Evolutionary conservation across 495 filamentous ascomycete genomes (phyloP), one percentile per base, ranked within the genome.

Genomic region (Xylaria cubensis): DNA sequence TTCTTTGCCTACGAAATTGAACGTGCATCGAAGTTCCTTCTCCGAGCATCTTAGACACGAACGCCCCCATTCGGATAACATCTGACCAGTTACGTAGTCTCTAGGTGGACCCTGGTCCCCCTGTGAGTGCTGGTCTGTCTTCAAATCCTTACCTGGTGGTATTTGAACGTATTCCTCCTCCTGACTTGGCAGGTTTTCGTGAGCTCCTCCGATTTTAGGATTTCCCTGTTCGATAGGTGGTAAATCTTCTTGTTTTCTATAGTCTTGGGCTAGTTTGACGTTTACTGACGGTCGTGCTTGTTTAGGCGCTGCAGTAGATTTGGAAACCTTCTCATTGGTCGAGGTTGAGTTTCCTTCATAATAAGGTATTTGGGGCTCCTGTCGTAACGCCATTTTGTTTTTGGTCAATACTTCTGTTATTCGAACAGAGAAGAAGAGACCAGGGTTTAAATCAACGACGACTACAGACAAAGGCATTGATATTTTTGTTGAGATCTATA

Each of bases 21-120:
- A 70, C 5, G 77, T 79, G 64, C 77, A 79, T n/a, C 48, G 55
- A 4, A 79, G 77, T 1, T 55, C 73, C 51, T 77, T 79, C 32
- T 76, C 72, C 0, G 50, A 62, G 29, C 77, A 79, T 34, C 75
- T 51, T 1, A 77, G 44, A 32, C 77, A 79, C 19, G 68, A 67
- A 0, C 44, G 68, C 2, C 71, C 74, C 32, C 73, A 64, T 0
- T 77, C 58, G 9, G 71, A 67, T 1, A 79, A 19, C 3, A 7
- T n/a, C 3, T 72, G 59, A 12, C 77, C 77, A 0, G 77, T 77
- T 0, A 73, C 4, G 3, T 10, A 0, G 10, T 79, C 75, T 29
- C 74, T 69, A 19, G 36, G 70, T 24, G 1, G 12, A 2, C 21
- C 17, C 21, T 74, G 15, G 51, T 44, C 6, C 26, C 24, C 21